A percentile compares a stretch with the other conserved stretches of the same genome.
Conservation (phyloP, 345 rosid genomes). For the Streptanthus diversifolius region DNA sequence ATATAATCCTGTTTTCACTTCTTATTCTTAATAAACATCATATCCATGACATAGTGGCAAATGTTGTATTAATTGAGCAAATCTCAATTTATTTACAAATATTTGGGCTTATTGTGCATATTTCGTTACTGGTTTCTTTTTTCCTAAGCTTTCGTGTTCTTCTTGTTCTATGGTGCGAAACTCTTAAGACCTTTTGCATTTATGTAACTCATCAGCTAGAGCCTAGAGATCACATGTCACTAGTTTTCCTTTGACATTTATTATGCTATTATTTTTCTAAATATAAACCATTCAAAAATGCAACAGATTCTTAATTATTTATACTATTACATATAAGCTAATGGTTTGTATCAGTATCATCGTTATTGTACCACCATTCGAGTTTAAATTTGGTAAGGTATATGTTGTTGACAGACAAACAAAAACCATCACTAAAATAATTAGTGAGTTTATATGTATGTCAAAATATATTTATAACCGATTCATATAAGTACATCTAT, state of each 20-base stretch:
- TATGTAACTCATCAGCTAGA: constrained; percentile 20
- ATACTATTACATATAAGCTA: background rate
- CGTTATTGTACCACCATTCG: background rate
- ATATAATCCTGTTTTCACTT: constrained; percentile 7
- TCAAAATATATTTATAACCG: background rate
- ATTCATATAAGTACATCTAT: background rate
- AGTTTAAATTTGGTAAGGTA: background rate
- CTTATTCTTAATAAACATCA: background rate
- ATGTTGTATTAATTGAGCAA: background rate
- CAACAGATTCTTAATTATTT: background rate
- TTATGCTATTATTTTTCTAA: background rate
- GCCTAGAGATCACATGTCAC: constrained; percentile 32
- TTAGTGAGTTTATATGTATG: background rate
- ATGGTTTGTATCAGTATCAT: background rate
- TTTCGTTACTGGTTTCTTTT: background rate
- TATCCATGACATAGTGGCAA: background rate
- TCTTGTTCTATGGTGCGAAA: background rate
- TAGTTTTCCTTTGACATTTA: constrained; percentile 16
- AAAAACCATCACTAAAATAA: background rate
- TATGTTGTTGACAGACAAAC: background rate
- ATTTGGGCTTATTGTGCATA: background rate
- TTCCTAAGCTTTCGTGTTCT: background rate
- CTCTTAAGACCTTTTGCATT: constrained; percentile 1
- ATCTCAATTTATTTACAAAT: background rate
- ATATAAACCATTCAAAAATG: background rate